Evolutionary conservation across 495 filamentous ascomycete genomes (phyloP), one percentile per base, ranked within the genome.

Genomic region (Bombardia bombarda): DNA sequence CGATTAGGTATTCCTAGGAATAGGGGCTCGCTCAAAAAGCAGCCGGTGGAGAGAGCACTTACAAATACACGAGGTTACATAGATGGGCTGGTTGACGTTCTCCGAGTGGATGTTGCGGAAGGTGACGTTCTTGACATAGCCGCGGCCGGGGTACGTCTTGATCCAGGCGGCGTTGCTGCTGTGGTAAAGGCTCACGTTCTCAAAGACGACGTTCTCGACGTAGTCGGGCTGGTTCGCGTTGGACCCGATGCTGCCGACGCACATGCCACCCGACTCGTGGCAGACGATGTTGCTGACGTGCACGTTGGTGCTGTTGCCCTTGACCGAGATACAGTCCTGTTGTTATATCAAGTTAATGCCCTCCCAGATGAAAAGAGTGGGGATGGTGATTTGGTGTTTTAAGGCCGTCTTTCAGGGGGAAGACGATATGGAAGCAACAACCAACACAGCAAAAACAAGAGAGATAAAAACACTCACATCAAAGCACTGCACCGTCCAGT

Each of bases 281-380:
- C 65, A 68, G 42, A 58, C 57, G 18, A 69, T 53, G 50, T 69
- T 63, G 30, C 38, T 46, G 18, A 63, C 60, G 22, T 60, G 44
- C 34, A 69, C 47, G 46, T 81, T 79, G 44, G 74, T 69, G 38
- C 77, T 78, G 52, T 82, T 75, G 35, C 77, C 80, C 13, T 74
- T 78, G 48, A 83, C 67, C 7, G 79, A 57, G 32, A 83, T 63
- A 22, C 79, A 80, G 56, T 84, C 80, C 73, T 20, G 70, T 67
- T n/a, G n/a, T n/a, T n/a, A n/a, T n/a, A n/a, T n/a, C n/a, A n/a
- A n/a, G n/a, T n/a, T n/a, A n/a, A n/a, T n/a, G n/a, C n/a, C n/a
- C n/a, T n/a, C n/a, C n/a, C n/a, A n/a, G n/a, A n/a, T n/a, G n/a
- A n/a, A n/a, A n/a, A n/a, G n/a, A n/a, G n/a, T n/a, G n/a, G n/a